Conservation (phyloP, 345 rosid species). For the Linum usitatissimum region DNA sequence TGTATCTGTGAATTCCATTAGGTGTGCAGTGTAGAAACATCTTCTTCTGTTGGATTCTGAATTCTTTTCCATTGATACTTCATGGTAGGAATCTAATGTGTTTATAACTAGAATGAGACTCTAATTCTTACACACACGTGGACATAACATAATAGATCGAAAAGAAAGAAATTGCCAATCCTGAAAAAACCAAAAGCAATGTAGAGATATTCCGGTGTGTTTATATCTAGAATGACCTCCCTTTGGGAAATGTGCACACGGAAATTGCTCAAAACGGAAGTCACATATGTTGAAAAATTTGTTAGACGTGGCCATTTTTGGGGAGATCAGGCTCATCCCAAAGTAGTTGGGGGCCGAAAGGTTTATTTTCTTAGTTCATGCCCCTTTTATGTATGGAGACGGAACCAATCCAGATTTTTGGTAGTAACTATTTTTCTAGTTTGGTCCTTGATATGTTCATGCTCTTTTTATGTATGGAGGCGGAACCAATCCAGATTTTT, state of each 20-base stretch:
- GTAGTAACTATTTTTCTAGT: background rate
- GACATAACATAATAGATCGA: background rate
- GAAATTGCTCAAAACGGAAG: too few species aligned
- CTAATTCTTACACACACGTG: background rate
- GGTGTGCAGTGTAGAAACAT: background rate
- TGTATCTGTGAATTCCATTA: slow-evolving; percentile 2
- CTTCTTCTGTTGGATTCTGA: background rate
- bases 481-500: background rate
- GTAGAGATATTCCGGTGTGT: too few species aligned
- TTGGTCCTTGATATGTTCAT: background rate
- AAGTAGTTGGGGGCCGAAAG: too few species aligned
- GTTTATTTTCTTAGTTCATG: background rate
- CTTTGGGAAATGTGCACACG: too few species aligned
- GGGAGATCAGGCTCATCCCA: too few species aligned
- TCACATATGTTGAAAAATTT: too few species aligned
- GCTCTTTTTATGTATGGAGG: background rate
- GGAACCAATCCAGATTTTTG: background rate
- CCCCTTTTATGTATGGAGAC: background rate
- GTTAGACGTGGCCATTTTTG: too few species aligned
- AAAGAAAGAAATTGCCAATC: background rate
- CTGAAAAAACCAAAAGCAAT: too few species aligned
- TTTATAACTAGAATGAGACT: background rate
- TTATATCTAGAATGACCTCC: too few species aligned
- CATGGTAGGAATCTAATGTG: slow-evolving; percentile 2
- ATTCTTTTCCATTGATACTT: background rate